These are phyloP conservation scores for Urochloa ruziziensis DNA, from an alignment of 176 grass and related monocot genomes.

Conservation along the genomic window DNA sequence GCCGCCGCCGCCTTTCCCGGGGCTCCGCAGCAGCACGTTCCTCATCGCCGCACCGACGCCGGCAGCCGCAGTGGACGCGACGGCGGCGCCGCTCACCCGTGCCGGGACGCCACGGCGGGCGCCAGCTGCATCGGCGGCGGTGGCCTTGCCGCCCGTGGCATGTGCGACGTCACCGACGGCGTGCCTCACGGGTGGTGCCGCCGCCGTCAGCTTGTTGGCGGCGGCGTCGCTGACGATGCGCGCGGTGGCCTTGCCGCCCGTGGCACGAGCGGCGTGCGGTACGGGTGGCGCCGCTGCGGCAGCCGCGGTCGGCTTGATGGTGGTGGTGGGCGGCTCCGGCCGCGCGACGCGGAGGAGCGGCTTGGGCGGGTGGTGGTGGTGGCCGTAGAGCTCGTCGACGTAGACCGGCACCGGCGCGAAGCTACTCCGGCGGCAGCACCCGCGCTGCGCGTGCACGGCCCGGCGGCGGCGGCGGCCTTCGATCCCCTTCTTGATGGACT, in stretches of 20 bases:
- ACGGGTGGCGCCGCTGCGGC: not conserved
- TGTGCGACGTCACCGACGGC: not conserved
- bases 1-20: not conserved
- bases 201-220: no score
- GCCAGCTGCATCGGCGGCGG: no score
- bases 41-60: not conserved
- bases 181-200: no score
- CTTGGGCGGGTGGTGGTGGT: not conserved
- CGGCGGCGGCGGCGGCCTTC: not conserved
- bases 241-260: not conserved
- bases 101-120: no score
- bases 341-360: not conserved
- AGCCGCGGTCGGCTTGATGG: not conserved
- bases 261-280: not conserved
- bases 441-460: not conserved
- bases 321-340: not conserved
- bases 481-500: not conserved
- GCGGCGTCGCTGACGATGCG: not conserved
- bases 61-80: not conserved
- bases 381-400: constrained; percentile 62
- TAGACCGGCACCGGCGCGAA: constrained; percentile 54
- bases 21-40: constrained; percentile 35
- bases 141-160: not conserved
- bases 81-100: not conserved
- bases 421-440: constrained; percentile 2